Base-by-base conservation (phyloP, 495 filamentous ascomycete species). In the Thermothielavioides terrestris region DNA sequence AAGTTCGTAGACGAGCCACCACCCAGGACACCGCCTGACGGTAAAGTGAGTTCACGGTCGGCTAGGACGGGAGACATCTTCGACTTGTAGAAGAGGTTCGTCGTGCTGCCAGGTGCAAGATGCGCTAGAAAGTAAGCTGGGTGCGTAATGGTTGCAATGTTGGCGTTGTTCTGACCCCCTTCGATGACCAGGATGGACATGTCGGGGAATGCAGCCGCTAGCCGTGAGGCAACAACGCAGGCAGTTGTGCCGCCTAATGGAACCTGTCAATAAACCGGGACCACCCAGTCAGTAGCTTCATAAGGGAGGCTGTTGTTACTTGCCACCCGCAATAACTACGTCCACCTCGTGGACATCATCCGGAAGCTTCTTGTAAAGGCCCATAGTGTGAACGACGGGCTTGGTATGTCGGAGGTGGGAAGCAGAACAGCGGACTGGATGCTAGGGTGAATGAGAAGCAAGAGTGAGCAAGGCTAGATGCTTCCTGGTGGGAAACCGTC, bases 1-100 rank as follows among this genome's bases (percentile, higher is more conserved):
- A 78, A 75, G 56, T 83, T 84, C 23, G 80, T 76, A 1, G 76
- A 76, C 2, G 70, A 76, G 9, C 79, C 79, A 22, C 80, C 81
- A 38, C 81, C 80, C 0, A 84, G 67, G 1, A 73, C 64, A 34
- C 75, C 75, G 15, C 77, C 79, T 7, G 64, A 64, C 0, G 75
- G 69, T 8, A 84, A 72, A 15, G 77, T 67, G 10, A 65, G 56
- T 46, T 68, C 66, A 42, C 75, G 61, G 22, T 65, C 69, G 44
- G 59, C 70, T 7, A 36, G 1, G 30, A 20, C 30, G 21, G 43
- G 14, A 0, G 43, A 26, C 18, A 60, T 63, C 11, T 46, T 52
- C 2, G 55, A 21, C 42, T 66, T 41, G 36, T 67, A 68, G 54
- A 70, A 69, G 17, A 71, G 46, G 6, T 63, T 59, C 4, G 63